Conservation (phyloP, 2,329 filamentous ascomycete species). For the Aspergillus hortae region DNA sequence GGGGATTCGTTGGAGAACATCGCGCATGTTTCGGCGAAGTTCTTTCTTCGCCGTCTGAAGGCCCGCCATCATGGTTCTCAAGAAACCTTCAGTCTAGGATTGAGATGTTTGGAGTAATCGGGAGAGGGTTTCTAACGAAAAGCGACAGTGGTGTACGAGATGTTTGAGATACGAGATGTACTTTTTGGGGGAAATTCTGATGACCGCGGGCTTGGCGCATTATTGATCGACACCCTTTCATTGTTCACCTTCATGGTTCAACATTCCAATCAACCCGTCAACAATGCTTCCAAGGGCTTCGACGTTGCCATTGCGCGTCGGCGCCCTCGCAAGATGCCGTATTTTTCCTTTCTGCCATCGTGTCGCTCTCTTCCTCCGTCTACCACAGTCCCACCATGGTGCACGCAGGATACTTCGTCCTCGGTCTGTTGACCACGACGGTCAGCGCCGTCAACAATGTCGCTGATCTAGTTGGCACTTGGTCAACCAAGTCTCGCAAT, state of each 20-base stretch:
- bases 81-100: not conserved
- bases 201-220: slow-evolving; percentile 2
- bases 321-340: slow-evolving; percentile 1
- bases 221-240: not conserved
- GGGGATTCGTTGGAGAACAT: slow-evolving; percentile 58
- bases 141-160: not conserved
- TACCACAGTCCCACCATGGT: slow-evolving; percentile 17
- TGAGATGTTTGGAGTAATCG: not conserved
- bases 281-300: not conserved
- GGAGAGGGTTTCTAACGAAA: too few species aligned
- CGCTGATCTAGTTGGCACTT: slow-evolving; percentile 62
- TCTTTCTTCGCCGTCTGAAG: slow-evolving; percentile 71
- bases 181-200: not conserved
- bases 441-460: slow-evolving; percentile 41
- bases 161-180: not conserved
- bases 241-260: not conserved
- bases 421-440: slow-evolving; percentile 35
- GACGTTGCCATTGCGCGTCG: not conserved
- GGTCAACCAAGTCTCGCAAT: slow-evolving; percentile 67
- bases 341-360: slow-evolving; percentile 4
- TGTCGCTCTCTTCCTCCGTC: not conserved
- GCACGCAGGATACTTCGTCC: slow-evolving; percentile 27
- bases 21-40: slow-evolving; percentile 67
- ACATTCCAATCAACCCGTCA: not conserved
- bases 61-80: slow-evolving; percentile 47